phyloP scores from a whole-genome alignment of 2,329 filamentous ascomycete species.

The Phaeomoniella chlamydospora region DNA sequence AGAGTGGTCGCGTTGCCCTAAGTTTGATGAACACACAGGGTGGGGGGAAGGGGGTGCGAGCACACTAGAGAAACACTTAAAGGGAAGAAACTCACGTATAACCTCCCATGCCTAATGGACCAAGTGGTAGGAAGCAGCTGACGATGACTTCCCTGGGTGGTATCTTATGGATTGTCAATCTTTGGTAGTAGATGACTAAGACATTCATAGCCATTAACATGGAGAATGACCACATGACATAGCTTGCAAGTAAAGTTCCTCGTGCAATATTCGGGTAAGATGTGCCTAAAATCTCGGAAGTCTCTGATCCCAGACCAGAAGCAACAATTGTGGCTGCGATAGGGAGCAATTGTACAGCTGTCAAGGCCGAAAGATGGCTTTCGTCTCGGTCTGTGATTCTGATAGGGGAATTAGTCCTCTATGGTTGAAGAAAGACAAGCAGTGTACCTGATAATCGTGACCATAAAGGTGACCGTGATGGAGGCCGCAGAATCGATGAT shows the following conservation, averaged over 20 bases:
- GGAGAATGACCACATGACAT: slow-evolving; percentile 54
- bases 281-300: slow-evolving; percentile 38
- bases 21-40: no score
- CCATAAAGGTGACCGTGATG: slow-evolving; percentile 32
- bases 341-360: slow-evolving; percentile 51
- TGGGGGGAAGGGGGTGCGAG: no score
- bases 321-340: slow-evolving; percentile 55
- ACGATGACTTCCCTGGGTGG: slow-evolving; percentile 55
- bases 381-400: slow-evolving; percentile 20
- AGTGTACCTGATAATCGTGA: slow-evolving; percentile 47
- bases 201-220: slow-evolving; percentile 45
- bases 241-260: slow-evolving; percentile 48
- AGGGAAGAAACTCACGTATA: no score
- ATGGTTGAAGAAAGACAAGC: slow-evolving; percentile 25
- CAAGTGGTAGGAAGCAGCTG: slow-evolving; percentile 52
- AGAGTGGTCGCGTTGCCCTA: no score
- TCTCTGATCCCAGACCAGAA: slow-evolving; percentile 46
- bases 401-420: no score
- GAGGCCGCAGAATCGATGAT: slow-evolving; percentile 41
- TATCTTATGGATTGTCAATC: slow-evolving; percentile 52
- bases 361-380: slow-evolving; percentile 45
- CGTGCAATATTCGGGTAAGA: slow-evolving; percentile 34
- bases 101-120: slow-evolving; percentile 52
- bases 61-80: no score
- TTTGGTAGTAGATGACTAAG: slow-evolving; percentile 55